phyloP scores from a whole-genome alignment of 2,329 filamentous ascomycete genomes.

The Massarina eburnea region DNA sequence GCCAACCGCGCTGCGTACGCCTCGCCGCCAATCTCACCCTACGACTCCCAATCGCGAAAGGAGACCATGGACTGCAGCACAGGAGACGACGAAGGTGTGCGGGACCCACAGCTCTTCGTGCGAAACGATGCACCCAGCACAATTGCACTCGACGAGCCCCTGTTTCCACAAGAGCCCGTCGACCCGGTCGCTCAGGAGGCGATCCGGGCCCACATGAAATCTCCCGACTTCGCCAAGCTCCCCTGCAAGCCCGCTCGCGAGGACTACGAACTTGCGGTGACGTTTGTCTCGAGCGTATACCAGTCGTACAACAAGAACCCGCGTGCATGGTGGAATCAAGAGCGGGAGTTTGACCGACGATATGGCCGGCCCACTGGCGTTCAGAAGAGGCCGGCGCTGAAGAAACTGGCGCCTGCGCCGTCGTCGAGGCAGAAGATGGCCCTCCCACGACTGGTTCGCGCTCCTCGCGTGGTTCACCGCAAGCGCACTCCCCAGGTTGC shows the following conservation, averaged over 20 bases:
- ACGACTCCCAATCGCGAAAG: constrained; percentile 38
- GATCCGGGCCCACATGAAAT: constrained; percentile 41
- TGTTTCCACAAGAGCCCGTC: constrained; percentile 37
- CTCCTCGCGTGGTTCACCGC: constrained; percentile 28
- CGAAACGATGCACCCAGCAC: constrained; percentile 27
- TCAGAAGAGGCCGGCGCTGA: constrained; percentile 38
- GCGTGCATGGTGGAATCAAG: constrained; percentile 40
- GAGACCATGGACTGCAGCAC: constrained; percentile 38
- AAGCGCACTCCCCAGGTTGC: constrained; percentile 38
- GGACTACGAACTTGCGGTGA: constrained; percentile 40
- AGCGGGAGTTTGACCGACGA: constrained; percentile 55
- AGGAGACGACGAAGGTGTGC: constrained; percentile 28
- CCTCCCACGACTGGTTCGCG: constrained; percentile 33
- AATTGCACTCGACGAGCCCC: constrained; percentile 33
- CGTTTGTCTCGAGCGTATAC: constrained; percentile 38
- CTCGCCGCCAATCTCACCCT: constrained; percentile 45
- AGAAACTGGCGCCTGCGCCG: constrained; percentile 42
- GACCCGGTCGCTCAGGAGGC: constrained; percentile 24
- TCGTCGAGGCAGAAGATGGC: constrained; percentile 38
- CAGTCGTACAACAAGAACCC: constrained; percentile 44
- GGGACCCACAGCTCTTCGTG: constrained; percentile 42
- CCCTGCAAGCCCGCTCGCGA: constrained; percentile 36
- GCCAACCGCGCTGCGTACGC: constrained; percentile 35
- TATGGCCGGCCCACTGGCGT: constrained; percentile 48
- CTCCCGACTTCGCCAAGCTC: constrained; percentile 29